A percentile compares a stretch with the other conserved stretches of the same genome.
Conservation (phyloP, 371 early-diverging fungal species). For the Zychaea mexicana region DNA sequence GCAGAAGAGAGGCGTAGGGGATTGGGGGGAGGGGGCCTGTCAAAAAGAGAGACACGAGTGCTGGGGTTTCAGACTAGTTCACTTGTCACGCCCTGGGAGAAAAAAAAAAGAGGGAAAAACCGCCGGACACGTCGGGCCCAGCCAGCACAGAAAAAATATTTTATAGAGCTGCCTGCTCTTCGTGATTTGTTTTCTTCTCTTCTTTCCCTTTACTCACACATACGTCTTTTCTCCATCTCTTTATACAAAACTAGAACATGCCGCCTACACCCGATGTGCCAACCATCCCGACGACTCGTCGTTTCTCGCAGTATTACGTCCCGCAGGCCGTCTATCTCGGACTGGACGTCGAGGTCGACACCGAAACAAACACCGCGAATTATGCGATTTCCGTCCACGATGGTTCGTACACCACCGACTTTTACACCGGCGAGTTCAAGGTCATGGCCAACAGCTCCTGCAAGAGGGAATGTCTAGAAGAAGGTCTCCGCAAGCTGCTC, state of each 20-base stretch:
- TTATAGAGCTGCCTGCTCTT: background rate
- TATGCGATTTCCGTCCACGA: constrained; percentile 62
- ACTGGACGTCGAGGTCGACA: constrained; percentile 52
- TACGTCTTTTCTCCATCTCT: background rate
- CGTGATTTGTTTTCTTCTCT: background rate
- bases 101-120: background rate
- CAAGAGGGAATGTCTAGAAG: constrained; percentile 22
- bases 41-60: background rate
- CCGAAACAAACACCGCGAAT: constrained; percentile 21
- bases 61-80: background rate
- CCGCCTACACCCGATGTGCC: constrained; percentile 41
- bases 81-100: background rate
- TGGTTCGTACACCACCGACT: constrained; percentile 61
- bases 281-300: constrained; percentile 25
- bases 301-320: constrained; percentile 39
- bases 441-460: constrained; percentile 10
- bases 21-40: background rate
- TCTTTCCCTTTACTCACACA: background rate
- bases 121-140: background rate
- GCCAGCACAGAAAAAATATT: background rate
- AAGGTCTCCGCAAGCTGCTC: constrained; percentile 39
- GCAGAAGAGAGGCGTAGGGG: background rate
- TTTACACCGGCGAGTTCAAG: constrained; percentile 39
- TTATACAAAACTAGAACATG: no score
- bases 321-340: constrained; percentile 64